Evolutionary conservation across 805 yeast genomes (phyloP), one percentile per base, ranked within the genome.

Genomic region (Hanseniaspora lachancei): DNA sequence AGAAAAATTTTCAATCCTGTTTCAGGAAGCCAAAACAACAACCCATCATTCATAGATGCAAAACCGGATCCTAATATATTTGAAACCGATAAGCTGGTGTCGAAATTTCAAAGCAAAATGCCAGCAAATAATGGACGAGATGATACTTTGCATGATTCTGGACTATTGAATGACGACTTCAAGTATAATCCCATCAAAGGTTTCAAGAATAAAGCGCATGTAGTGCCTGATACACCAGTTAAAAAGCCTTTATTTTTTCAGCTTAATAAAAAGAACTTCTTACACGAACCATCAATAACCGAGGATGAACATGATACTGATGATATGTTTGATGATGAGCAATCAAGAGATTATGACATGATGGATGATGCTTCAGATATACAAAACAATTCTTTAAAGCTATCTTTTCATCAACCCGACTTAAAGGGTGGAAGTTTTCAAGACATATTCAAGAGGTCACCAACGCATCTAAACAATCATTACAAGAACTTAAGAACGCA

Each of bases 41-140:
- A 29, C 47, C 55, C n/a, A 49, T 58, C 54, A 18, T 56, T 56
- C 23, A 50, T 56, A 20, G 57, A 54, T 9, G 66, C 66, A 13
- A 62, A 60, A 54, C 68, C 68, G 2, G 66, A 64, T 44, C 67
- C 59, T 20, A 47, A 60, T 12, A 66, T 64, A 21, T 67, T 68
- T 46, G 58, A 60, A 32, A 58, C 66, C 18, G 54, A 58, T 8
- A 70, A 68, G 7, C 59, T 68, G 51, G 54, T 60, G 5, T 68
- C 72, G 8, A 68, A 68, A 49, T 57, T 63, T 32, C 24, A 41
- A 8, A 36, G 24, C 16, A 43, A 23, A 2, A 39, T 21, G 16
- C n/a, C 35, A 7, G 36, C 20, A 21, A 40, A 9, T 20, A 40
- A 59, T 58, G n/a, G 59, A 49, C 41, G 57, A 47, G 40, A 36